phyloP scores from a whole-genome alignment of 129 eudicot species.

The Mikania micrantha region DNA sequence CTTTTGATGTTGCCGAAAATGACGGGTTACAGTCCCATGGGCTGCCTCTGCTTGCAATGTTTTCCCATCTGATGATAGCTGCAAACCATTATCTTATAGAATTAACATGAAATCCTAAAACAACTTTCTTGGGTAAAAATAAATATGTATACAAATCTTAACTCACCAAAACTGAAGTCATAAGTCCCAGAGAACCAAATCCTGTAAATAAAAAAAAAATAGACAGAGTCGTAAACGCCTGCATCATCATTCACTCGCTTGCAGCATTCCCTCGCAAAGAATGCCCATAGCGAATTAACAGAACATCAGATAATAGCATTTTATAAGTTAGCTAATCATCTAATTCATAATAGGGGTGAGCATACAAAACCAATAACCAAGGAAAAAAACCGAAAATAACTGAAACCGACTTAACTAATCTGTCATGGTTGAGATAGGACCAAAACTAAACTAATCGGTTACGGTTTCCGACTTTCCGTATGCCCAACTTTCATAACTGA shows the following conservation, averaged over 20 bases:
- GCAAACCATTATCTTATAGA: slow-evolving; percentile 5
- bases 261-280: slow-evolving; percentile 3
- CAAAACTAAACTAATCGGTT: too few species aligned
- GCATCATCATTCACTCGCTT: too few species aligned
- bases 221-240: background rate
- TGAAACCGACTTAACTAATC: too few species aligned
- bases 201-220: slow-evolving; percentile 42
- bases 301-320: background rate
- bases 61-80: slow-evolving; percentile 92
- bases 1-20: slow-evolving; percentile 79
- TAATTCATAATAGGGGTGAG: too few species aligned
- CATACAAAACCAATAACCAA: too few species aligned
- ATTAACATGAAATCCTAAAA: slow-evolving; percentile 7
- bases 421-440: too few species aligned
- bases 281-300: background rate
- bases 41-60: slow-evolving; percentile 98
- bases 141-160: background rate
- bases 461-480: too few species aligned
- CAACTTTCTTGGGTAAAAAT: background rate
- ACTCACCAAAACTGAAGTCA: slow-evolving; percentile 89
- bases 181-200: slow-evolving; percentile 92
- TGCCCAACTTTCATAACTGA: too few species aligned
- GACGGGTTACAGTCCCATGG: slow-evolving; percentile 97
- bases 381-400: too few species aligned
- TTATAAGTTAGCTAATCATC: background rate